phyloP scores from a whole-genome alignment of 495 filamentous ascomycete genomes.

The Aspergillus bridgeri region DNA sequence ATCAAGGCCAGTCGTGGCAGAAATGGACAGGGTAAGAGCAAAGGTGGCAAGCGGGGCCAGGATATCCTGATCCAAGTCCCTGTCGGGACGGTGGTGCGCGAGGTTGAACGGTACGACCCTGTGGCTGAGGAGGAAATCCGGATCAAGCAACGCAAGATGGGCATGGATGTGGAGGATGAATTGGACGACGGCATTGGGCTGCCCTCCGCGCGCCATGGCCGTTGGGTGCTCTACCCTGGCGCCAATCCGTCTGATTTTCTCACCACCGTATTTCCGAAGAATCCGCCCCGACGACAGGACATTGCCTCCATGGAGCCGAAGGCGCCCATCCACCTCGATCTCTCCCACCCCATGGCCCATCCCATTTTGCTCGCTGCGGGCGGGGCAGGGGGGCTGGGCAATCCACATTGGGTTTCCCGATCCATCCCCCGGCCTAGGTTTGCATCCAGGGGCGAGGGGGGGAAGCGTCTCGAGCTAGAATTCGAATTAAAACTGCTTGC shows the following conservation, averaged over 20 bases:
- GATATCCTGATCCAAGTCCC: conserved; percentile 88
- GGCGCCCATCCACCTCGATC: conserved; percentile 74
- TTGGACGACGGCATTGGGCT: conserved; percentile 30
- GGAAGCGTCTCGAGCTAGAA: conserved; percentile 73
- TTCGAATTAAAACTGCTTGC: conserved; percentile 93
- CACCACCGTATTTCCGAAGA: conserved; percentile 55
- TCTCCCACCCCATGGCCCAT: conserved; percentile 72
- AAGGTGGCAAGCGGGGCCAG: conserved; percentile 75
- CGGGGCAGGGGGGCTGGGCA: conserved; percentile 84
- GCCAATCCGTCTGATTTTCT: conserved; percentile 64
- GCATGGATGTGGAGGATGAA: conserved; percentile 14
- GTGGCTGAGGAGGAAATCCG: conserved; percentile 57
- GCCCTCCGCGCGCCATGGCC: conserved; percentile 48
- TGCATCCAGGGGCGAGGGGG: conserved; percentile 79
- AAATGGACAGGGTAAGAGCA: conserved; percentile 80
- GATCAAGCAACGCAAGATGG: conserved; percentile 27
- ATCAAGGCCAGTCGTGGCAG: conserved; percentile 76
- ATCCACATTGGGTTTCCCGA: conserved; percentile 82
- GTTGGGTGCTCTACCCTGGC: conserved; percentile 83
- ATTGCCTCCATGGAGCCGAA: conserved; percentile 61
- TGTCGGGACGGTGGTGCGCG: conserved; percentile 85
- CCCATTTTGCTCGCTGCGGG: conserved; percentile 91
- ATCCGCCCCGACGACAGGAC: conserved; percentile 54
- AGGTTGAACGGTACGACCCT: conserved; percentile 75
- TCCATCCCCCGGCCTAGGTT: conserved; percentile 70